Conservation (phyloP, 1,139 yeast species). For the Nematodospora anomalae region DNA sequence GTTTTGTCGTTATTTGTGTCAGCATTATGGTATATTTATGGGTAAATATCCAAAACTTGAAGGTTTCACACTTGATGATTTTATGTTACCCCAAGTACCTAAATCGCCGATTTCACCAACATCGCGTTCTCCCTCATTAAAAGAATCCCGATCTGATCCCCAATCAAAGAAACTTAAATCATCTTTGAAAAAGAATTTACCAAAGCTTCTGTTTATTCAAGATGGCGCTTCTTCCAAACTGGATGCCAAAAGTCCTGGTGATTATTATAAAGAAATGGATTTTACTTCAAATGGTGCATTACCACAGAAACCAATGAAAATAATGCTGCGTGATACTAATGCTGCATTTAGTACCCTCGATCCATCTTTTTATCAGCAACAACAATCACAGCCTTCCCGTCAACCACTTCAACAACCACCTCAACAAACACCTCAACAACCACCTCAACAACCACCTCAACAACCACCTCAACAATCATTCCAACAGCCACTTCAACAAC, state of each 20-base stretch:
- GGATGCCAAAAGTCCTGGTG: constrained; percentile 9
- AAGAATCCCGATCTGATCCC: constrained; percentile 24
- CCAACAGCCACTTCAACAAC: not conserved
- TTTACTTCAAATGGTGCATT: constrained; percentile 46
- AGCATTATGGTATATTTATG: constrained; percentile 65
- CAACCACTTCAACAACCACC: not conserved
- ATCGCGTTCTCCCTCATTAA: constrained; percentile 8
- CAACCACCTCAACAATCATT: constrained; percentile 1
- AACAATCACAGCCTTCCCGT: not conserved
- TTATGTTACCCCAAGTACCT: constrained; percentile 35
- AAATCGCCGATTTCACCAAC: constrained; percentile 10
- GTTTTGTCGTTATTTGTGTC: constrained; percentile 63
- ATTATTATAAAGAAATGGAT: constrained; percentile 37
- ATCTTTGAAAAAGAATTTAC: constrained; percentile 27
- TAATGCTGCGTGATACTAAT: constrained; percentile 20
- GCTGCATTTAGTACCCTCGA: constrained; percentile 2
- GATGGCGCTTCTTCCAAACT: not conserved
- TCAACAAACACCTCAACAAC: no score
- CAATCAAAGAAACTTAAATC: constrained; percentile 24
- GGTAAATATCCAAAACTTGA: constrained; percentile 62
- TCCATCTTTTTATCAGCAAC: constrained; percentile 5
- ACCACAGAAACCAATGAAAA: constrained; percentile 46
- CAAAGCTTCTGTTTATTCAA: constrained; percentile 18
- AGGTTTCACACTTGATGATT: constrained; percentile 37
- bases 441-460: not conserved